A percentile compares a stretch with the other conserved stretches of the same genome.
Evolutionary conservation across 2,329 filamentous ascomycete species (phyloP).

Genomic region (Penicillium sp.): DNA sequence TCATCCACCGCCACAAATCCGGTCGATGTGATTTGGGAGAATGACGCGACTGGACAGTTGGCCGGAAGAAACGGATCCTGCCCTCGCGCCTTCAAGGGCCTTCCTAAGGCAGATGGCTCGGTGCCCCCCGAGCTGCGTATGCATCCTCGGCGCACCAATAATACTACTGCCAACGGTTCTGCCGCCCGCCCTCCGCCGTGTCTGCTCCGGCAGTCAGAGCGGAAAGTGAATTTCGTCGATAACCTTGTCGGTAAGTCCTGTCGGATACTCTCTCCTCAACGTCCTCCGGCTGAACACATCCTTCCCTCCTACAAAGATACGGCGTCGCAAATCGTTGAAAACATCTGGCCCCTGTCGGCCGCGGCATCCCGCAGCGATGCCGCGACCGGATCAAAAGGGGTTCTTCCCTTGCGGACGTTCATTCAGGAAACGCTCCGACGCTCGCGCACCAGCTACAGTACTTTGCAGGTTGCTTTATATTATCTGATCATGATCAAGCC

Average conservation of each 20-base stretch:
- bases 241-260: constrained; percentile 86
- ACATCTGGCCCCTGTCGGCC: constrained; percentile 91
- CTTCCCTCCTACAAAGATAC: constrained; percentile 62
- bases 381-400: constrained; percentile 60
- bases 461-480: constrained; percentile 91
- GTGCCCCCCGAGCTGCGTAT: constrained; percentile 41
- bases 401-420: constrained; percentile 86
- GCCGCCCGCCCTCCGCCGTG: constrained; percentile 63
- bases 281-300: constrained; percentile 23
- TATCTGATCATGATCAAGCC: constrained; percentile 92
- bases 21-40: constrained; percentile 49
- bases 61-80: constrained; percentile 24
- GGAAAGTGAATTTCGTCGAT: constrained; percentile 92
- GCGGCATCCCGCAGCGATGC: constrained; percentile 68
- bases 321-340: constrained; percentile 93
- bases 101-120: constrained; percentile 30
- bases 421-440: constrained; percentile 95
- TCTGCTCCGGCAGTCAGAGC: constrained; percentile 79
- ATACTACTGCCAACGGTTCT: constrained; percentile 45
- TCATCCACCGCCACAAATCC: constrained; percentile 62
- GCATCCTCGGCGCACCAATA: constrained; percentile 51
- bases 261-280: constrained; percentile 30
- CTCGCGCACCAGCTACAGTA: constrained; percentile 95
- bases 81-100: constrained; percentile 24
- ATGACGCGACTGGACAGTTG: constrained; percentile 30